Evolutionary conservation across 2,329 filamentous ascomycete species (phyloP).

Genomic region (Sporothrix sp.): DNA sequence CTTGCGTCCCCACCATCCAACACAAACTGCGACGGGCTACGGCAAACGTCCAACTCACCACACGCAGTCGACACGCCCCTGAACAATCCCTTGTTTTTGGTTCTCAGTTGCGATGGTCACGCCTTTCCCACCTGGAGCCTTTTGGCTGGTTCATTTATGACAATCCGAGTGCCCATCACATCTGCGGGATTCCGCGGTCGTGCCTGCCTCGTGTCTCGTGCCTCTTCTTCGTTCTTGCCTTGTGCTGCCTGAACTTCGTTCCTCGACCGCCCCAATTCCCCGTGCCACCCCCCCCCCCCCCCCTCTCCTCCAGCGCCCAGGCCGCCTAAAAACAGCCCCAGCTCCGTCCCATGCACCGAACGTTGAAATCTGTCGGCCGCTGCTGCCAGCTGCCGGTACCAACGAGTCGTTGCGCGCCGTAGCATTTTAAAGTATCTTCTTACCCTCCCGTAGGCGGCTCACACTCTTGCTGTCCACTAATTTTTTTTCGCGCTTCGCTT

Average conservation of each 20-base stretch:
- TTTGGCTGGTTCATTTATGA: not conserved
- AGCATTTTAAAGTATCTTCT: conserved; percentile 1
- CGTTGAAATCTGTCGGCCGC: conserved; percentile 15
- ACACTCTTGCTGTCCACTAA: conserved; percentile 12
- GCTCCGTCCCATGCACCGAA: conserved; percentile 10
- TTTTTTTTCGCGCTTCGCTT: conserved; percentile 11
- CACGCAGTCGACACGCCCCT: conserved; percentile 5
- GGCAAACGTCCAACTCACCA: conserved; percentile 1
- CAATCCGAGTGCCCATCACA: not conserved
- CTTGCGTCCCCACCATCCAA: not conserved
- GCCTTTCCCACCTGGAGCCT: not conserved
- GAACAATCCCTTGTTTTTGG: not conserved
- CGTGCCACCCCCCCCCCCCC: not conserved
- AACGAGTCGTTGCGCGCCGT: conserved; percentile 9
- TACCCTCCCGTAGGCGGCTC: conserved; percentile 1
- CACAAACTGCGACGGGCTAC: conserved; percentile 2
- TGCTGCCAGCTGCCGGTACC: conserved; percentile 10
- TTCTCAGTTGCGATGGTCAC: not conserved
- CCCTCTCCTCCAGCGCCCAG: not conserved
- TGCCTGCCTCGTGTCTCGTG: no score
- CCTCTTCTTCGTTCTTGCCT: conserved; percentile 3
- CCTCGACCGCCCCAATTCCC: no score
- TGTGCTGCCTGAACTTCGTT: no score
- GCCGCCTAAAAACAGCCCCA: conserved; percentile 16
- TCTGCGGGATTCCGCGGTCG: not conserved